Base-by-base conservation (phyloP, 1,284 basidiomycete genomes). In the Fomitiporia mediterranea region DNA sequence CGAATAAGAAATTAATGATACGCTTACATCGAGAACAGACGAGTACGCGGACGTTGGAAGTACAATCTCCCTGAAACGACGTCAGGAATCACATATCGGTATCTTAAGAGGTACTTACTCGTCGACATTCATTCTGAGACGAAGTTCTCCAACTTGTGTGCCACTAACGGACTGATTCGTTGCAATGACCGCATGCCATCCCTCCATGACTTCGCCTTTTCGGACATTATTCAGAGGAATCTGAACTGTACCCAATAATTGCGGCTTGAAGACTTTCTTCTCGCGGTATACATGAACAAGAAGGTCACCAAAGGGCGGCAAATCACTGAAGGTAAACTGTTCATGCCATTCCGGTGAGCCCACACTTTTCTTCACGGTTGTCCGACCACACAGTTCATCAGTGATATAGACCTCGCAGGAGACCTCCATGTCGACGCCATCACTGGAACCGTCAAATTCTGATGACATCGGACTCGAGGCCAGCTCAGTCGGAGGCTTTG, bases 101-200 rank as follows among this genome's bases (percentile, higher is more conserved):
- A 43, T 57, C 48, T 13, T n/a, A 15, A 15, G 4, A 28, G 8
- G 17, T 17, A 81, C 85, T 68, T 65, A 91, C 86, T 93, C 91
- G 55, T 88, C 81, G 7, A 92, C 81, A 58, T 77, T 74, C 50
- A 91, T 69, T 63, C 83, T 85, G 64, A 93, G 69, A 51, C 82
- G 78, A 51, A 93, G 70, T 61, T 92, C 89, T 32, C 90, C 90
- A 4, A 82, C 77, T 64, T 86, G 84, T 42, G 80, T 66, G 61
- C 82, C 77, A 32, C 74, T 74, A 23, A 75, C 71, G 37, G 74
- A 67, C 2, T 75, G 69, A 49, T 72, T 76, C 35, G 73, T 68
- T 44, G 80, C 75, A 53, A 87, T 69, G 15, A 91, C 79, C n/a
- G 89, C 86, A 69, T 84, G 91, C 88, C 88, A 92, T 7, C 88